Evolutionary conservation across 208 protist species (phyloP), one percentile per base, ranked within the genome.

Genomic region (Acanthamoeba healyi): DNA sequence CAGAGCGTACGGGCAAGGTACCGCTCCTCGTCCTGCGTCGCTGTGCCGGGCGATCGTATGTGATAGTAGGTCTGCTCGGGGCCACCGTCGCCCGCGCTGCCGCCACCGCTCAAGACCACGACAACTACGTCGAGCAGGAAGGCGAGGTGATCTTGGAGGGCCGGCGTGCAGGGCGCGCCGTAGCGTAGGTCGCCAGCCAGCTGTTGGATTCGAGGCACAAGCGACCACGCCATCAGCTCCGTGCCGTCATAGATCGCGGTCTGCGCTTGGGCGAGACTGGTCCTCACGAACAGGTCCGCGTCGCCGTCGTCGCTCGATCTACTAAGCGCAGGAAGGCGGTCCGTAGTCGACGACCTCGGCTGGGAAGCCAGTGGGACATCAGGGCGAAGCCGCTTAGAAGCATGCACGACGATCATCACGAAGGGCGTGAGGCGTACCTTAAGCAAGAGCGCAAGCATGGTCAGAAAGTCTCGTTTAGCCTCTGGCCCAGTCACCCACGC

Each of bases 221-320:
- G 77, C 19, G 77, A 86, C 32, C 26, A 86, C 42, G 44, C 77
- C 77, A 86, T 17, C 38, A 86, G 40, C 77, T 86, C 77, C 17
- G 19, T 24, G 29, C 77, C 77, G 77, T 86, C 46, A 22, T 86
- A 58, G 44, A 86, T 14, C 12, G 42, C 38, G 5, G 77, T 42
- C 7, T 19, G 19, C 19, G 46, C 46, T 5, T 36, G 38, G 12
- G 29, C 42, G 10, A 51, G 77, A 29, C 77, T 86, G 24, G 0
- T 12, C 12, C 19, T 26, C 10, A 86, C 26, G 19, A 24, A 9
- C 9, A 14, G 77, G 19, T 86, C 77, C 19, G 2, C 77, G 22
- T 58, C 38, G 12, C 5, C 29, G 67, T n/a, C 34, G 67, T 46
- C 26, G 26, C 9, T 15, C 58, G n/a, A 6, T 61, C 54, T 29